Evolutionary conservation across 1,139 yeast species (phyloP).

Genomic region (Taphrina confusa): DNA sequence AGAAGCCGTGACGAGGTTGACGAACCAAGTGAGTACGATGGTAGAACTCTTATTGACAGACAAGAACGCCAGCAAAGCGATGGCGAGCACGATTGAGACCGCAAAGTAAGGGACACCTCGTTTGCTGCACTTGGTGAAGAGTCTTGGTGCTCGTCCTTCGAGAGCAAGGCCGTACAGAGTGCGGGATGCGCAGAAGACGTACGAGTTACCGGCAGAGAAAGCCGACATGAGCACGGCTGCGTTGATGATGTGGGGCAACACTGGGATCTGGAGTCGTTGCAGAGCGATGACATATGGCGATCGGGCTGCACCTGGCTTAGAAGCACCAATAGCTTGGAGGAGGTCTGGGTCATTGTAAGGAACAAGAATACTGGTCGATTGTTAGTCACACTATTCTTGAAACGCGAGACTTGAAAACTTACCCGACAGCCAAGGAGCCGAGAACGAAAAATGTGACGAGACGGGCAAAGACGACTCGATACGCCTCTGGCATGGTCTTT

Average conservation of each 20-base stretch:
- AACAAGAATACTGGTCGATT: slow-evolving; percentile 55
- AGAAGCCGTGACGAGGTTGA: slow-evolving; percentile 70
- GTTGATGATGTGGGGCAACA: slow-evolving; percentile 70
- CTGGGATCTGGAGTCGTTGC: slow-evolving; percentile 64
- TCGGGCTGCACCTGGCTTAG: slow-evolving; percentile 52
- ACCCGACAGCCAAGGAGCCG: slow-evolving; percentile 31
- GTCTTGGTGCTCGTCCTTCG: slow-evolving; percentile 62
- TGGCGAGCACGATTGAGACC: slow-evolving; percentile 52
- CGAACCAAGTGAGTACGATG: slow-evolving; percentile 77
- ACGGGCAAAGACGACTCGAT: slow-evolving; percentile 77
- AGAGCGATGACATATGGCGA: slow-evolving; percentile 80
- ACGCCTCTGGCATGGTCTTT: slow-evolving; percentile 79
- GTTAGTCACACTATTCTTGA: slow-evolving; percentile 62
- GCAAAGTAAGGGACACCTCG: slow-evolving; percentile 60
- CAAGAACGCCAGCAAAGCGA: slow-evolving; percentile 60
- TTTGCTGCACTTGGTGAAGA: slow-evolving; percentile 58
- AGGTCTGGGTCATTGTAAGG: slow-evolving; percentile 68
- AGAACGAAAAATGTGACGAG: slow-evolving; percentile 73
- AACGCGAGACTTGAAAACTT: background rate
- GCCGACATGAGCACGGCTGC: slow-evolving; percentile 72
- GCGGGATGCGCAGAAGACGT: slow-evolving; percentile 64
- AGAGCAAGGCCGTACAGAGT: slow-evolving; percentile 60
- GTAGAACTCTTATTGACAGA: slow-evolving; percentile 64
- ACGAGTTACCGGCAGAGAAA: slow-evolving; percentile 72
- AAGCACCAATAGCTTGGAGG: slow-evolving; percentile 42